A percentile compares a stretch with the other conserved stretches of the same genome.
Conservation (phyloP, 75 land plant genomes). For the Cupressus sempervirens region DNA sequence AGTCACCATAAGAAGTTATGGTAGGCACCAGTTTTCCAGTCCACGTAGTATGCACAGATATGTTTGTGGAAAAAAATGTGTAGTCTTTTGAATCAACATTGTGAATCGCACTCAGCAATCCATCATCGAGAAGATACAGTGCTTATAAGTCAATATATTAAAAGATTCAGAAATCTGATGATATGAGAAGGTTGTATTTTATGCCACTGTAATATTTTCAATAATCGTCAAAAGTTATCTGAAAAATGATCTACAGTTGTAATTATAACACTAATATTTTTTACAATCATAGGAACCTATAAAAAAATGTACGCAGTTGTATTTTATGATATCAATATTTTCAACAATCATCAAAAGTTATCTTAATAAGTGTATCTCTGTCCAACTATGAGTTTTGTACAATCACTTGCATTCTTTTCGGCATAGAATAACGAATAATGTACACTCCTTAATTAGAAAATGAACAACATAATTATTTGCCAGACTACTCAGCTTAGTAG, state of each 20-base stretch:
- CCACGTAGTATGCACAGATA: no score
- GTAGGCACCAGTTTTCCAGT: no score
- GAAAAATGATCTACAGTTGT: background rate
- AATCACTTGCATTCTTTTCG: background rate
- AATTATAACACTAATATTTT: background rate
- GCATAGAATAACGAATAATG: background rate
- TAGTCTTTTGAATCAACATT: no score
- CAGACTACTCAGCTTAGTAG: background rate
- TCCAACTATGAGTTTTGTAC: background rate
- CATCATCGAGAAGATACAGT: background rate
- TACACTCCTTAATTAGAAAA: background rate
- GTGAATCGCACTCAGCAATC: no score
- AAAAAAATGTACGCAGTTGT: no score
- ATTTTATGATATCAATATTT: no score
- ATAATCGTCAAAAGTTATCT: background rate
- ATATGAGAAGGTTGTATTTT: background rate
- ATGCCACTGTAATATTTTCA: background rate
- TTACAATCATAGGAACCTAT: no score
- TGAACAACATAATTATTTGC: background rate
- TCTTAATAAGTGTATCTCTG: background rate
- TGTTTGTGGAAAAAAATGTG: no score
- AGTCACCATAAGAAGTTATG: background rate
- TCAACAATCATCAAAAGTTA: background rate
- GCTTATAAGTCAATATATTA: background rate
- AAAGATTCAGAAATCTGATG: background rate